Evolutionary conservation across 1,139 yeast genomes (phyloP).

Genomic region (Taphrina sp.): DNA sequence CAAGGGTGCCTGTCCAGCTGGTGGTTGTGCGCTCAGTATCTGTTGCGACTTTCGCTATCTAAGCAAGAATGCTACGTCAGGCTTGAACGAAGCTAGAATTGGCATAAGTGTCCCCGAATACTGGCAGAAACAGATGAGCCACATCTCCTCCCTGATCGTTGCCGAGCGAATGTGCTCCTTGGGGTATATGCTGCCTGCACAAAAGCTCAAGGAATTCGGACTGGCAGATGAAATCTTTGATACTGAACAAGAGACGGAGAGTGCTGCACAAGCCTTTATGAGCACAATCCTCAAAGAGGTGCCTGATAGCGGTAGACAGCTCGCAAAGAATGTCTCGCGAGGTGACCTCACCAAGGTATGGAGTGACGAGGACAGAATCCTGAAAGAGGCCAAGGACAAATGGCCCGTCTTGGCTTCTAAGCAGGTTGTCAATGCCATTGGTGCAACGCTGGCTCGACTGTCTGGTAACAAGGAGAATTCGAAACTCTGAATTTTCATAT

Average conservation of each 20-base stretch:
- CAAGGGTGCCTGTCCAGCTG: slow-evolving; percentile 33
- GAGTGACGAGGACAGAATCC: slow-evolving; percentile 19
- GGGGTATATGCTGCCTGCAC: slow-evolving; percentile 21
- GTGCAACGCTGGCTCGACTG: slow-evolving; percentile 23
- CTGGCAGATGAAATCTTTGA: slow-evolving; percentile 20
- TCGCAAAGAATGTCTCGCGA: slow-evolving; percentile 18
- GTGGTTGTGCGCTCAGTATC: slow-evolving; percentile 28
- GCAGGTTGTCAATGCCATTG: slow-evolving; percentile 26
- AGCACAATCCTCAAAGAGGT: slow-evolving; percentile 13
- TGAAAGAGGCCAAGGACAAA: slow-evolving; percentile 16
- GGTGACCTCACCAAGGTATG: slow-evolving; percentile 15
- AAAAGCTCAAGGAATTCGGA: slow-evolving; percentile 2
- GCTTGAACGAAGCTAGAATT: slow-evolving; percentile 27
- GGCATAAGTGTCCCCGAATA: slow-evolving; percentile 28
- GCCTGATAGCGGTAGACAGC: slow-evolving; percentile 25
- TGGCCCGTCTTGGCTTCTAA: slow-evolving; percentile 29
- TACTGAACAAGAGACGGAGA: slow-evolving; percentile 17
- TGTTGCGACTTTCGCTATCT: slow-evolving; percentile 24
- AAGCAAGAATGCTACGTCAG: slow-evolving; percentile 15
- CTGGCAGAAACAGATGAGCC: slow-evolving; percentile 31
- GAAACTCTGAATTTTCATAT: background rate
- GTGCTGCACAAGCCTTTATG: background rate
- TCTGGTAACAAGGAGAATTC: slow-evolving; percentile 18
- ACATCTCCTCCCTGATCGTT: slow-evolving; percentile 4
- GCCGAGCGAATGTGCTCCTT: slow-evolving; percentile 28